A percentile compares a stretch with the other conserved stretches of the same genome.
These are phyloP conservation scores for Cardiospermum halicacabum DNA, from an alignment of 345 rosid species.

Conservation along the genomic window DNA sequence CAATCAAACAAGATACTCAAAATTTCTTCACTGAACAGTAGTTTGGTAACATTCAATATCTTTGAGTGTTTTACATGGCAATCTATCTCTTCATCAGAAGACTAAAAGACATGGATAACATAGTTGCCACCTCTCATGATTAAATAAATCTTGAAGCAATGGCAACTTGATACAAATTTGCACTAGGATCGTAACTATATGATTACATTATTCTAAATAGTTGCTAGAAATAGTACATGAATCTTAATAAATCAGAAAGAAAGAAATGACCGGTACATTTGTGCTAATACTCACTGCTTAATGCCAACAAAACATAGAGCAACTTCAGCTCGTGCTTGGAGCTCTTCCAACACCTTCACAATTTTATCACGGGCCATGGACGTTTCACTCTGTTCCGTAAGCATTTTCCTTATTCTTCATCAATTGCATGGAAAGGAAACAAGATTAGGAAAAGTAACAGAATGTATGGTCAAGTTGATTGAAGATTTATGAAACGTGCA, in stretches of 20 bases:
- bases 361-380: constrained; percentile 52
- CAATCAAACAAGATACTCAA: not conserved
- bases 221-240: not conserved
- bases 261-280: not conserved
- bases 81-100: not conserved
- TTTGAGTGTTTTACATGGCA: not conserved
- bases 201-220: not conserved
- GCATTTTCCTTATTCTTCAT: constrained; percentile 76
- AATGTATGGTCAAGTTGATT: not conserved
- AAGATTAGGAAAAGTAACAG: constrained; percentile 10
- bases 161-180: not conserved
- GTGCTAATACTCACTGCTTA: constrained; percentile 39
- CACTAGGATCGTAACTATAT: not conserved
- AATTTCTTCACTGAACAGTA: not conserved
- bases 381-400: constrained; percentile 46
- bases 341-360: constrained; percentile 83
- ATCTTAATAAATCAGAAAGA: too few species aligned
- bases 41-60: not conserved
- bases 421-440: constrained; percentile 11
- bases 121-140: not conserved
- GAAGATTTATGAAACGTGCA: not conserved
- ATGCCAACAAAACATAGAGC: constrained; percentile 85
- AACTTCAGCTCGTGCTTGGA: constrained; percentile 95
- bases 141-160: not conserved
- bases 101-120: not conserved